Percentiles rank a stretch among this genome's conserved stretches.
phyloP scores from a whole-genome alignment of 176 grass and related monocot genomes.

The Ensete ventricosum region DNA sequence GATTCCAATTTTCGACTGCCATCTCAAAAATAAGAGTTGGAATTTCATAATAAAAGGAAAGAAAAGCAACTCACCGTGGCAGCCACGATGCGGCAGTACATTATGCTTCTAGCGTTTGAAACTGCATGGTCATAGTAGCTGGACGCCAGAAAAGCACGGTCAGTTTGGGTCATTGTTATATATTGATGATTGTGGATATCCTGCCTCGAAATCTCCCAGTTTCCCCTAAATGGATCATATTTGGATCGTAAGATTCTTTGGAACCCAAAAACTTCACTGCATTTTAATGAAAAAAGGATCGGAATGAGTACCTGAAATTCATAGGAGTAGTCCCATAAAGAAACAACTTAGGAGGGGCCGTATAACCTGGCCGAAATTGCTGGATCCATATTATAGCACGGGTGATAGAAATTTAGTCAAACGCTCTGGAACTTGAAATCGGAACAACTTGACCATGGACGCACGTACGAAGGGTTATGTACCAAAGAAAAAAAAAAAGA shows the following conservation, averaged over 20 bases:
- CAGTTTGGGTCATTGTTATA: constrained; percentile 6
- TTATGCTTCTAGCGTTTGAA: constrained; percentile 32
- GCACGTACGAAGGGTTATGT: background rate
- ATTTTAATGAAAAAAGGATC: background rate
- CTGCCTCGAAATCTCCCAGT: constrained; percentile 65
- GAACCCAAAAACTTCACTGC: background rate
- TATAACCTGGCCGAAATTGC: constrained; percentile 92
- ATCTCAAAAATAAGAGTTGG: background rate
- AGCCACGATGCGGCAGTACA: constrained; percentile 55
- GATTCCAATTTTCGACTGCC: background rate
- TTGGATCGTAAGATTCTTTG: background rate
- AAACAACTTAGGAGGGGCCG: constrained; percentile 74
- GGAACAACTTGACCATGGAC: background rate
- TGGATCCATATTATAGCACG: constrained; percentile 6
- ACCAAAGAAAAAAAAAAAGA: background rate
- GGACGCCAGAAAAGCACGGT: constrained; percentile 10
- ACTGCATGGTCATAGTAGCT: constrained; percentile 48
- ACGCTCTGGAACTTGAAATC: background rate
- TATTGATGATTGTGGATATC: constrained; percentile 37
- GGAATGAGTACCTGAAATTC: constrained; percentile 71
- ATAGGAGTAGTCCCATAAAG: constrained; percentile 87
- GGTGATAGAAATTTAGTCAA: background rate
- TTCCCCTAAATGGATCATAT: constrained; percentile 37
- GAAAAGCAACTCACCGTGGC: constrained; percentile 43
- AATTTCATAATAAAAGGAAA: background rate